Base-by-base conservation (phyloP, 2,329 filamentous ascomycete species). In the Diaporthe capsici region DNA sequence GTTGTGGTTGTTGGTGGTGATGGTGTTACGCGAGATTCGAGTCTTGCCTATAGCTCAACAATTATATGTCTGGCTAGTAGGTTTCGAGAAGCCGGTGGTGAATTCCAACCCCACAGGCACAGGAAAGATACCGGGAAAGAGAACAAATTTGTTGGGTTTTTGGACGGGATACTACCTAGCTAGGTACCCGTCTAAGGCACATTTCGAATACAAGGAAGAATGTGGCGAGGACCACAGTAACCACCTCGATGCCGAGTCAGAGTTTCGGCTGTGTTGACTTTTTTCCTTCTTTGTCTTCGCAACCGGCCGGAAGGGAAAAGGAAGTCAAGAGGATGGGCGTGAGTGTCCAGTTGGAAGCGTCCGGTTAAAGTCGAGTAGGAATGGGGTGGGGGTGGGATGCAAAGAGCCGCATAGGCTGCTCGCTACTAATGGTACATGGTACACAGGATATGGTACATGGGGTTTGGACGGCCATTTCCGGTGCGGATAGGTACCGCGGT, bases 321-420 rank as follows among this genome's bases (percentile, higher is more conserved):
- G 49, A 70, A 55, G 65, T 42, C 65, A 42, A 70, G n/a, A 70
- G n/a, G 65, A 55, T 70, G 34, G 31, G 49, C 15, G 13, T 13
- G 34, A 55, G 15, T 8, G 49, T 42, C 65, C 65, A 70, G 34
- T 70, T 12, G 49, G 65, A 70, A 31, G 65, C 49, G 34, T 53
- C 65, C 65, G 65, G 65, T 42, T 70, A 70, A 70, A 70, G 34
- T 55, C 49, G 49, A 70, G 65, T 55, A 25, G 49, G 65, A 55
- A 28, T 65, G 42, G 25, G 25, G 61, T 65, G 61, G 47, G 61
- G 65, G 44, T 67, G 44, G 49, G 49, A 70, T 70, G 65, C 65
- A 70, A 70, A 70, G 65, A 70, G 65, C 65, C 65, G 65, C 65
- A 70, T 70, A 53, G 49, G 47, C 49, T 55, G 65, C 31, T 37